A percentile compares a stretch with the other conserved stretches of the same genome.
Evolutionary conservation across 495 filamentous ascomycete genomes (phyloP).

Genomic region (Aspergillus baeticus): DNA sequence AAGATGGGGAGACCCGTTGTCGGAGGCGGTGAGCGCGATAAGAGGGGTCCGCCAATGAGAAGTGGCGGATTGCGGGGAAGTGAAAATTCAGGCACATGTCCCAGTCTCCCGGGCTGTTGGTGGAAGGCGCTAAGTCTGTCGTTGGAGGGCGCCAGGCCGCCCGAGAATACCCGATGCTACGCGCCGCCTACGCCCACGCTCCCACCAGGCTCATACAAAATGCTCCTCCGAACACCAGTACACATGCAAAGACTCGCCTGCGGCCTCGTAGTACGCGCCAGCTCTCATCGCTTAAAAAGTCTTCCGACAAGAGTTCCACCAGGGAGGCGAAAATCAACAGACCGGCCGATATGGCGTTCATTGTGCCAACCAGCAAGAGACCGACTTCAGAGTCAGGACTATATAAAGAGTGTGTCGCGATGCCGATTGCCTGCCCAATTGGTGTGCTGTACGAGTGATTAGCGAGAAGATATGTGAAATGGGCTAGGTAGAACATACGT

Average conservation of each 20-base stretch:
- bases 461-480: background rate
- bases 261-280: constrained; percentile 59
- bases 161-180: background rate
- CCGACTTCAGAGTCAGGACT: constrained; percentile 64
- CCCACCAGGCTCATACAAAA: constrained; percentile 80
- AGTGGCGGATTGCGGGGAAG: background rate
- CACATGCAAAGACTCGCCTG: constrained; percentile 65
- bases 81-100: constrained; percentile 1
- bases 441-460: constrained; percentile 59
- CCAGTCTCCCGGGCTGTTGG: too few relatives aligned
- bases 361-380: constrained; percentile 63
- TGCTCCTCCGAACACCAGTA: constrained; percentile 68
- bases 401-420: constrained; percentile 59
- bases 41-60: constrained; percentile 28
- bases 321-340: constrained; percentile 60
- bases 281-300: constrained; percentile 62
- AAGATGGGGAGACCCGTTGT: constrained; percentile 8
- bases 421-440: constrained; percentile 77
- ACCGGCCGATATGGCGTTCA: constrained; percentile 68
- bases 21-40: constrained; percentile 45
- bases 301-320: constrained; percentile 62
- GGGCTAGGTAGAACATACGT: constrained; percentile 23
- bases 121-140: too few relatives aligned
- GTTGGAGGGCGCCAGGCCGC: background rate
- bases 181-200: constrained; percentile 61